Conservation (phyloP, 176 grass and related monocot genomes). For the Triticum urartu region DNA sequence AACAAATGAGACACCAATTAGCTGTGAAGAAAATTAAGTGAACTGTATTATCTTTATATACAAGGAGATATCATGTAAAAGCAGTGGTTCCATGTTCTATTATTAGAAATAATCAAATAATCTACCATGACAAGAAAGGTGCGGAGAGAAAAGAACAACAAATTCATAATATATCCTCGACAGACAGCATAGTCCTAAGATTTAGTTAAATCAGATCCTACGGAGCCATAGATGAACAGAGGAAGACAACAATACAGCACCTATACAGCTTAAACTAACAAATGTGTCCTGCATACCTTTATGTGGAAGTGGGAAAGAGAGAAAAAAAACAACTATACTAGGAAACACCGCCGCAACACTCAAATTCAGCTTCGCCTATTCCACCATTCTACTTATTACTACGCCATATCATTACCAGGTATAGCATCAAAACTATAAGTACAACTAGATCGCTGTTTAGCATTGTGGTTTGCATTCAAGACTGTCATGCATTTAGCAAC, state of each 20-base stretch:
- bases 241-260: background rate
- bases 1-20: background rate
- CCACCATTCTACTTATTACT: background rate
- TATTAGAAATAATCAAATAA: background rate
- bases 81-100: background rate
- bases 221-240: background rate
- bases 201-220: background rate
- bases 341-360: background rate
- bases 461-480: conserved; percentile 2
- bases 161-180: background rate
- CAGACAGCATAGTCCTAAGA: conserved; percentile 2
- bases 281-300: background rate
- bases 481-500: background rate
- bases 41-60: background rate
- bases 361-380: background rate
- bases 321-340: background rate
- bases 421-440: conserved; percentile 4
- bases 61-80: background rate
- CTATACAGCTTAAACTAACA: conserved; percentile 10
- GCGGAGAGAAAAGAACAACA: background rate
- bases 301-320: background rate
- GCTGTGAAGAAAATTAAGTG: background rate
- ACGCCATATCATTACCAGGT: background rate
- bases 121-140: background rate
- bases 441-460: background rate